A percentile compares a stretch with the other conserved stretches of the same genome.
These are phyloP conservation scores for Neurospora sp. DNA, from an alignment of 495 filamentous ascomycete species.

Conservation along the genomic window DNA sequence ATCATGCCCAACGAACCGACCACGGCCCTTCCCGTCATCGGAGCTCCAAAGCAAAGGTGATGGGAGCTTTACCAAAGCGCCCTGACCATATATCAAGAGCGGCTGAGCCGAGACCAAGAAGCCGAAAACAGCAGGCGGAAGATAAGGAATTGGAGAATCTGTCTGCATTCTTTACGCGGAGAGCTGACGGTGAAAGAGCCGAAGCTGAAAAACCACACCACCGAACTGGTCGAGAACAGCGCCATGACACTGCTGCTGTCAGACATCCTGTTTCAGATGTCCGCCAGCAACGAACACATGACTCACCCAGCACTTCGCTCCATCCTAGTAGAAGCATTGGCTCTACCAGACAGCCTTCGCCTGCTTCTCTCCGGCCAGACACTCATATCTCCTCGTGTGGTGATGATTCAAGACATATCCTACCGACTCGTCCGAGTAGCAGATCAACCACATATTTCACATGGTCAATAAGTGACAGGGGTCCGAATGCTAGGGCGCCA, in stretches of 20 bases:
- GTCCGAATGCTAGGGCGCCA: neutral
- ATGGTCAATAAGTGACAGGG: constrained; percentile 20
- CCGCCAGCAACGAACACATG: neutral
- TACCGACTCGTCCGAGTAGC: neutral
- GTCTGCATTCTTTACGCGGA: constrained; percentile 30
- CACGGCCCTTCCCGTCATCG: neutral
- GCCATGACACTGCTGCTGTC: neutral
- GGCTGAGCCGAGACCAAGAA: constrained; percentile 13
- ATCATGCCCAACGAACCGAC: neutral
- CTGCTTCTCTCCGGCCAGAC: neutral
- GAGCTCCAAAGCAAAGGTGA: neutral
- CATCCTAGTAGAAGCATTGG: neutral
- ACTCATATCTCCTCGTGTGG: neutral
- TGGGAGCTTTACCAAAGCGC: neutral
- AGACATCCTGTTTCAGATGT: neutral
- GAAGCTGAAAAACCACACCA: neutral
- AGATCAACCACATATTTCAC: constrained; percentile 19
- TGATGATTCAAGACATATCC: neutral
- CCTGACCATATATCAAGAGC: neutral
- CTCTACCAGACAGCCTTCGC: neutral
- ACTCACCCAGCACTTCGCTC: neutral
- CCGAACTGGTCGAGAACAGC: neutral
- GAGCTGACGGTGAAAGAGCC: neutral
- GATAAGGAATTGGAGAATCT: constrained; percentile 29
- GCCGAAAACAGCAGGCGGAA: constrained; percentile 10